Conservation (phyloP, 306 rosid species). For the Prunus kanzakura region DNA sequence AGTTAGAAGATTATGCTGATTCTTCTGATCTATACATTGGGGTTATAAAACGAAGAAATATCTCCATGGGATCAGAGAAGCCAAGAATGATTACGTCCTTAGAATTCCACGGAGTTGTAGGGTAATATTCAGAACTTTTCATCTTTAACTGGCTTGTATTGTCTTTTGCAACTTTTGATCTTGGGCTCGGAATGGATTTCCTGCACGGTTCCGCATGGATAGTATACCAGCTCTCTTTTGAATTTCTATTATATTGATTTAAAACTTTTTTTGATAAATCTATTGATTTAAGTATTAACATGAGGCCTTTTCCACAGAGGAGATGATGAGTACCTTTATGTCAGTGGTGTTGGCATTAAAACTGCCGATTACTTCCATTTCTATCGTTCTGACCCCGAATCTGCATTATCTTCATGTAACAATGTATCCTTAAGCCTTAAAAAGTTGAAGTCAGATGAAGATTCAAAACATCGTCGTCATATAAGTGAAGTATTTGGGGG, state of each 20-base stretch:
- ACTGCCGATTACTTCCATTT: constrained; percentile 67
- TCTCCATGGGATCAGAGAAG: constrained; percentile 49
- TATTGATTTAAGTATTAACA: background rate
- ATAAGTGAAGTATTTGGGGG: constrained; percentile 57
- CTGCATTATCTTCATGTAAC: constrained; percentile 42
- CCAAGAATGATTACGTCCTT: constrained; percentile 45
- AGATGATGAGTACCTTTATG: constrained; percentile 64
- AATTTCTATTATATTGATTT: constrained; percentile 3
- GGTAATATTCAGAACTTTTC: constrained; percentile 43
- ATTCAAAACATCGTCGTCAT: constrained; percentile 12
- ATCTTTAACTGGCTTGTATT: constrained; percentile 11
- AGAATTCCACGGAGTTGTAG: constrained; percentile 60
- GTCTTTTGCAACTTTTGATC: background rate
- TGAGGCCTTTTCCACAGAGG: constrained; percentile 43
- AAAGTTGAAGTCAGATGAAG: constrained; percentile 36
- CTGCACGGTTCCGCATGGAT: background rate
- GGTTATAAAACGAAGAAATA: constrained; percentile 54
- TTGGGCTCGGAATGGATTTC: background rate
- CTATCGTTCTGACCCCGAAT: constrained; percentile 56
- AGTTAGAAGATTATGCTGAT: constrained; percentile 56
- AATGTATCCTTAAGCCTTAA: constrained; percentile 39
- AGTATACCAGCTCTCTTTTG: constrained; percentile 6
- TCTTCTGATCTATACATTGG: constrained; percentile 70
- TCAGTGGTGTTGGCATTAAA: constrained; percentile 59
- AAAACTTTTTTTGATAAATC: background rate